Percentiles rank a stretch among this genome's conserved stretches.
Evolutionary conservation across 2,329 filamentous ascomycete species (phyloP).

Genomic region (Colletotrichum sp.): DNA sequence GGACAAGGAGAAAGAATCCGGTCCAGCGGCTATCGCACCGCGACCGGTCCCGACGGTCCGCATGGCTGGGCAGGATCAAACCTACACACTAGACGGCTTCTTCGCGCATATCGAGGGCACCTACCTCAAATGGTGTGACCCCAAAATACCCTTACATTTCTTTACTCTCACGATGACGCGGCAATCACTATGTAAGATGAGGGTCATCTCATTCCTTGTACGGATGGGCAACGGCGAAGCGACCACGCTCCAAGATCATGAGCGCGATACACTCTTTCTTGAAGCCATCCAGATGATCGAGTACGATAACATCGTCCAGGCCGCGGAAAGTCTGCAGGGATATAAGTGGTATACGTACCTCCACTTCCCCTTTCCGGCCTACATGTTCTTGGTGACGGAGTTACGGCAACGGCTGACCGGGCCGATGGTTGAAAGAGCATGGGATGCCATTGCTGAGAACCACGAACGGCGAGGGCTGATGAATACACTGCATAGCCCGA

Average conservation of each 20-base stretch:
- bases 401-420: slow-evolving; percentile 57
- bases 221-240: slow-evolving; percentile 47
- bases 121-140: slow-evolving; percentile 62
- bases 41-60: slow-evolving; percentile 42
- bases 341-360: slow-evolving; percentile 66
- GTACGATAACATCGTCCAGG: slow-evolving; percentile 62
- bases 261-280: slow-evolving; percentile 58
- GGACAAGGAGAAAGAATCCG: slow-evolving; percentile 29
- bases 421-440: slow-evolving; percentile 63
- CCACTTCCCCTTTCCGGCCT: slow-evolving; percentile 65
- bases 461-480: slow-evolving; percentile 56
- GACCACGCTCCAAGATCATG: slow-evolving; percentile 44
- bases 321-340: slow-evolving; percentile 52
- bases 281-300: slow-evolving; percentile 64
- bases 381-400: slow-evolving; percentile 64
- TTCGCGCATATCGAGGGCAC: slow-evolving; percentile 59
- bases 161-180: slow-evolving; percentile 65
- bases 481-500: slow-evolving; percentile 56
- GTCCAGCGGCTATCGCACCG: slow-evolving; percentile 26
- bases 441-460: slow-evolving; percentile 61
- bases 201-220: slow-evolving; percentile 58
- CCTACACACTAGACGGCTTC: slow-evolving; percentile 57
- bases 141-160: slow-evolving; percentile 63
- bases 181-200: slow-evolving; percentile 60
- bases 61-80: slow-evolving; percentile 54